phyloP scores from a whole-genome alignment of 2,329 filamentous ascomycete genomes.

The Neofusicoccum sp. region DNA sequence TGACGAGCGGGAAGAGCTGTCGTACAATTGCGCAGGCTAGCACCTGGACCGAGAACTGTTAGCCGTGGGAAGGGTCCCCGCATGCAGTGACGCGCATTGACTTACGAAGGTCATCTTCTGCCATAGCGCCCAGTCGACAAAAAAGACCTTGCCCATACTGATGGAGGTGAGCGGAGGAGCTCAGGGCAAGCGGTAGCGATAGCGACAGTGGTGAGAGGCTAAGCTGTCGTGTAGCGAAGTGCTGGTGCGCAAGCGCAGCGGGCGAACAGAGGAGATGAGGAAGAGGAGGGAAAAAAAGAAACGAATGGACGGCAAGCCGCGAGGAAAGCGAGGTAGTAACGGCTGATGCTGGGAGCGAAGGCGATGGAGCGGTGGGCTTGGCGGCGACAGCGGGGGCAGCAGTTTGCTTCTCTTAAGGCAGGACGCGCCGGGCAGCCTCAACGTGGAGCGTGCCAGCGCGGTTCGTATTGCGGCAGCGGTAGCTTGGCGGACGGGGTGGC shows the following conservation, averaged over 20 bases:
- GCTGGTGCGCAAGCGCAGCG: background rate
- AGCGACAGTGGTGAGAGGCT: conserved; percentile 17
- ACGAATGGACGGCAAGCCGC: conserved; percentile 9
- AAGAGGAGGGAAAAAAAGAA: background rate
- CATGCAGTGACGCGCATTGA: conserved; percentile 26
- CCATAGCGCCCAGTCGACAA: conserved; percentile 72
- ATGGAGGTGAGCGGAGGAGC: background rate
- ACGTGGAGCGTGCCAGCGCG: conserved; percentile 16
- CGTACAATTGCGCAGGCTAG: conserved; percentile 69
- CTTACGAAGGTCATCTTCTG: conserved; percentile 88
- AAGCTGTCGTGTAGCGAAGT: background rate
- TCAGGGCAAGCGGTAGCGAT: conserved; percentile 8
- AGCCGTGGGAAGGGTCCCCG: conserved; percentile 25
- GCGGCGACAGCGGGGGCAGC: conserved; percentile 9
- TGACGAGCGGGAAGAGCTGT: conserved; percentile 4
- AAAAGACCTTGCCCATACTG: conserved; percentile 43
- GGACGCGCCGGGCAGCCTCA: conserved; percentile 15
- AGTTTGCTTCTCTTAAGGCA: conserved; percentile 20
- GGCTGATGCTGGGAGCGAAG: background rate
- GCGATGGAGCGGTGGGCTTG: conserved; percentile 10
- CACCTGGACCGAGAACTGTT: conserved; percentile 55
- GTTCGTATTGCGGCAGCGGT: conserved; percentile 17
- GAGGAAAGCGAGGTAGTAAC: background rate
- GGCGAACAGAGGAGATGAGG: background rate
- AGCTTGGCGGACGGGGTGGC: conserved; percentile 18